A percentile compares a stretch with the other conserved stretches of the same genome.
Conservation (phyloP, 768 basidiomycete genomes). For the Trametes sanguinea region DNA sequence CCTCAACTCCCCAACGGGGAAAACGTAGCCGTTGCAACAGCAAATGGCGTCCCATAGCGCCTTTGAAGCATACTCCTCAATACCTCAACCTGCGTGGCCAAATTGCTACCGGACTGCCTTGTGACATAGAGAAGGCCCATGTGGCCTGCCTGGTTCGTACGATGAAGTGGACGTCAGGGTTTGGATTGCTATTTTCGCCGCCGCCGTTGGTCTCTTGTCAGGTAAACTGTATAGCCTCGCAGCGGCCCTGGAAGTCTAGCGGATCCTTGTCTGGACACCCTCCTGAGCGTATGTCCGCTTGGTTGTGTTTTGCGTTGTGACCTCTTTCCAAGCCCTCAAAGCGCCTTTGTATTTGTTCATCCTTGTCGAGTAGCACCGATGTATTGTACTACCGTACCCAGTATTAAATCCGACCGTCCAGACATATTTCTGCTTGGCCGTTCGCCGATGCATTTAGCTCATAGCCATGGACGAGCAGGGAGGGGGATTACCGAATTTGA, state of each 20-base stretch:
- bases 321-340: constrained; percentile 1
- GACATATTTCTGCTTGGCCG: no score
- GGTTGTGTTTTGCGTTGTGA: constrained; percentile 3
- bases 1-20: constrained; percentile 65
- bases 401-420: background rate
- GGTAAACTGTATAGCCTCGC: constrained; percentile 7
- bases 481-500: no score
- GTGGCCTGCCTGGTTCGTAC: background rate
- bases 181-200: constrained; percentile 1
- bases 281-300: constrained; percentile 4
- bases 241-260: background rate
- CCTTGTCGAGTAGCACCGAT: constrained; percentile 21
- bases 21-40: constrained; percentile 55
- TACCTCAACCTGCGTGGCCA: background rate
- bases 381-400: constrained; percentile 15
- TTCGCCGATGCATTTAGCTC: background rate
- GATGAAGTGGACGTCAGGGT: constrained; percentile 8
- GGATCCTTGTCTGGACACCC: constrained; percentile 1
- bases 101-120: background rate
- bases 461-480: no score
- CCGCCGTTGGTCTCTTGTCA: constrained; percentile 4
- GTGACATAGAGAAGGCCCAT: background rate
- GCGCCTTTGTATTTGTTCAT: constrained; percentile 13
- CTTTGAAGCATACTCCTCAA: background rate
- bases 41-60: constrained; percentile 36